A percentile compares a stretch with the other conserved stretches of the same genome.
Conservation (phyloP, 257 asterid species). For the Nicotiana otophora region DNA sequence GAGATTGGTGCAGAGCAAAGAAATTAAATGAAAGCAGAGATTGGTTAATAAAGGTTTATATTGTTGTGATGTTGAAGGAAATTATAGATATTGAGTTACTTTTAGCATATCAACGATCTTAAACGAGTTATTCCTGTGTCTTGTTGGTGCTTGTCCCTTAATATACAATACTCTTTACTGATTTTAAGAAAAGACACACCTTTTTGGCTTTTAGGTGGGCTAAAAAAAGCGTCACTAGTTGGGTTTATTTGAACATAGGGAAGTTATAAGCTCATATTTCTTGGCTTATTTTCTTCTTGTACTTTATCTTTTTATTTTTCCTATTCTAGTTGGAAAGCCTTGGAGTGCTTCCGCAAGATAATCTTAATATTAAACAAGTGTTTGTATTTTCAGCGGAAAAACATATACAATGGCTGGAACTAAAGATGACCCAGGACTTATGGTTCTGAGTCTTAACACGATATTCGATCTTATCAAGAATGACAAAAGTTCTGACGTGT, state of each 20-base stretch:
- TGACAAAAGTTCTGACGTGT: conserved; percentile 58
- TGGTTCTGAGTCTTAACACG: conserved; percentile 92
- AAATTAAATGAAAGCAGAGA: not conserved
- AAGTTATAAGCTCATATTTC: not conserved
- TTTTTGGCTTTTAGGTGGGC: not conserved
- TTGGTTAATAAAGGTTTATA: not conserved
- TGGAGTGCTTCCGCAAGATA: not conserved
- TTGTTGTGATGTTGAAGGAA: not conserved
- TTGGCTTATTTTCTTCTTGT: not conserved
- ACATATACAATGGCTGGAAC: conserved; percentile 97
- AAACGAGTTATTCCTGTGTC: not conserved
- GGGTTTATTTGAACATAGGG: not conserved
- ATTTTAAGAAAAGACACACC: not conserved
- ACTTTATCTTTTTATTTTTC: not conserved
- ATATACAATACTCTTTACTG: not conserved
- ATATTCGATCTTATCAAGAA: conserved; percentile 70
- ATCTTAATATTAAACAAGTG: conserved; percentile 1
- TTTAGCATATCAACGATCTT: not conserved
- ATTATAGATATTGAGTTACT: not conserved
- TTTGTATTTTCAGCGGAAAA: conserved; percentile 61
- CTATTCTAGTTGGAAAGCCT: conserved; percentile 2
- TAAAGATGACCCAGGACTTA: conserved; percentile 86
- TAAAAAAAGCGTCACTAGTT: not conserved
- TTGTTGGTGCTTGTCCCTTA: not conserved
- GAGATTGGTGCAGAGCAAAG: not conserved